Evolutionary conservation across 2,329 filamentous ascomycete genomes (phyloP), one percentile per base, ranked within the genome.

Genomic region (Ophiocordyceps camponoti-floridani): DNA sequence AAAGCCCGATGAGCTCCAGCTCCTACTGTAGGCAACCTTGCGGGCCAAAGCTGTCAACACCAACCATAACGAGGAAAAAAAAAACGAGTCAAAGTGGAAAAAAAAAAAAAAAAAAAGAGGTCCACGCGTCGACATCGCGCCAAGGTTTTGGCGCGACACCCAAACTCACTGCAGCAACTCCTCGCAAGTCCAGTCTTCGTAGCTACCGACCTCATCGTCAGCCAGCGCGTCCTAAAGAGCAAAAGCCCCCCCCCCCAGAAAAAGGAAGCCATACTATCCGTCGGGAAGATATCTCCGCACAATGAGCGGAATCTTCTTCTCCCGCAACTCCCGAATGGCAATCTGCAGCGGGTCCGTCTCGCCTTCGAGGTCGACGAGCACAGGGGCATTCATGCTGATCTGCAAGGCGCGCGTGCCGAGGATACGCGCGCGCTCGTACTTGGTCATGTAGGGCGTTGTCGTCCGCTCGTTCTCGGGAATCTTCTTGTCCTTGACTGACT

Each of bases 171-270:
- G 73, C 45, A 94, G 73, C 51, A 96, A 72, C 65, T 98, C 91
- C 66, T 96, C 91, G 66, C 88, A 95, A 33, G 88, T 94, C 91
- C 91, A 98, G 63, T 98, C 91, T 73, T 98, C 91, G 64, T 96
- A 96, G 68, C 84, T 89, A 52, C n/a, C 16, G 12, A 35, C 16
- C 13, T 26, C 14, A 4, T 6, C 19, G 37, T 40, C 3, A 18
- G n/a, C n/a, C 16, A 40, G 16, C n/a, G 37, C 16, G 16, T 9
- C 16, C 8, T 8, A 26, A 26, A 41, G 11, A 41, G n/a, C 5
- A 35, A 35, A 14, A n/a, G n/a, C n/a, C n/a, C n/a, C n/a, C n/a
- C n/a, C n/a, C n/a, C n/a, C n/a, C n/a, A n/a, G n/a, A n/a, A n/a
- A 35, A 35, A 35, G 14, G 7, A 31, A n/a, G 19, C 31, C 43